Percentiles rank a stretch among this genome's conserved stretches.
These are phyloP conservation scores for Umbilicaria muhlenbergii DNA, from an alignment of 495 filamentous ascomycete species.

Conservation along the genomic window DNA sequence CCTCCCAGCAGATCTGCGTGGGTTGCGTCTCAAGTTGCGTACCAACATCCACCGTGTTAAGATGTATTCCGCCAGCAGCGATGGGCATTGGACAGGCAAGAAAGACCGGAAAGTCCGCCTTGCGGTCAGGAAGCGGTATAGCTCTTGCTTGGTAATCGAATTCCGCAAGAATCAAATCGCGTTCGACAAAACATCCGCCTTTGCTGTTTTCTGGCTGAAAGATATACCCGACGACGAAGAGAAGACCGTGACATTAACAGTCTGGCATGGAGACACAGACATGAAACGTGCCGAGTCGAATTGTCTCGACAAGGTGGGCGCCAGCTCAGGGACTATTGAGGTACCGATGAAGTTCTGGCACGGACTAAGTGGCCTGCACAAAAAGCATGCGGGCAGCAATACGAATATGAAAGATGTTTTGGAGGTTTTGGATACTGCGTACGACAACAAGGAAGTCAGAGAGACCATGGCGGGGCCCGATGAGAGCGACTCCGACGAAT, in stretches of 20 bases:
- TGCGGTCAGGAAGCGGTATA: slow-evolving; percentile 45
- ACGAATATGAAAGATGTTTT: slow-evolving; percentile 37
- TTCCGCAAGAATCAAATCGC: slow-evolving; percentile 36
- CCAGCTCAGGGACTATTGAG: slow-evolving; percentile 36
- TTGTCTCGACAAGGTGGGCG: slow-evolving; percentile 22
- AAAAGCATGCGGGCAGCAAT: slow-evolving; percentile 31
- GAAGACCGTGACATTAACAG: slow-evolving; percentile 30
- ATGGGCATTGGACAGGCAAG: slow-evolving; percentile 24
- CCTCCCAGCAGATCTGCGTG: slow-evolving; percentile 25
- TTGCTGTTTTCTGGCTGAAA: slow-evolving; percentile 51
- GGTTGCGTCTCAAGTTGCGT: slow-evolving; percentile 37
- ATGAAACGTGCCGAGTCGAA: slow-evolving; percentile 22
- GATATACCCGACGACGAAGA: slow-evolving; percentile 50
- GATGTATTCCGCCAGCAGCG: slow-evolving; percentile 27
- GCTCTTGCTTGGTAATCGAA: slow-evolving; percentile 40
- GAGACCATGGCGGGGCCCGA: slow-evolving; percentile 8
- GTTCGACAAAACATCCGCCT: slow-evolving; percentile 38
- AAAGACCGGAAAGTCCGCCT: slow-evolving; percentile 26
- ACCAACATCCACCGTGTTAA: slow-evolving; percentile 37
- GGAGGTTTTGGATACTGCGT: slow-evolving; percentile 45
- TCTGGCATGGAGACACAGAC: slow-evolving; percentile 39
- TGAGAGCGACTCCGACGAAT: slow-evolving; percentile 5
- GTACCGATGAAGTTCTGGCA: slow-evolving; percentile 37
- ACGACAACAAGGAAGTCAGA: slow-evolving; percentile 23
- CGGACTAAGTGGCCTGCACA: slow-evolving; percentile 41